Base-by-base conservation (phyloP, 768 basidiomycete genomes). In the Brasilioporus rufonigricans region DNA sequence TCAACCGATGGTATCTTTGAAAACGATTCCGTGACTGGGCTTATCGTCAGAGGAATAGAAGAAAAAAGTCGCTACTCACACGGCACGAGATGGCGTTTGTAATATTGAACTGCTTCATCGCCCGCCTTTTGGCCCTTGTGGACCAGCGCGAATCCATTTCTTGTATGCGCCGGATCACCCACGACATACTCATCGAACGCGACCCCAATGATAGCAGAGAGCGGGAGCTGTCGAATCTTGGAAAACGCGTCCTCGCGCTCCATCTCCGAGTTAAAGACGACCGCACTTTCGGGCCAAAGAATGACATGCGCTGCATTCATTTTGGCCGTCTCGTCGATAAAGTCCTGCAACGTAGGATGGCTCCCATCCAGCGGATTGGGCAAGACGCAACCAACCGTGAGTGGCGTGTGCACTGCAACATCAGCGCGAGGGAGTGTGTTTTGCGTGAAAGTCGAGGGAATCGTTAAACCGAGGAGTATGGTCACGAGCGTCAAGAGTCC, bases 11-110 rank as follows among this genome's bases (percentile, higher is more conserved):
- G 79, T 33, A 80, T 74, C 52, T 88, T 68, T 0, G 80, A 79
- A 61, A 82, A 91, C 0, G 90, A 91, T 72, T 93, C 91, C 2
- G 85, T 87, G 53, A 92, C 91, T 93, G n/a, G n/a, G n/a, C 48
- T 23, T 48, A 2, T 48, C 7, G 31, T 64, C 39, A 56, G 46
- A 35, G 1, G 8, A 1, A 29, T 36, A 48, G 38, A 18, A 18
- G 33, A 47, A 23, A 40, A 14, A 6, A 13, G 18, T 26, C 18
- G 31, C 31, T 33, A 77, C 87, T 64, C 66, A 92, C 91, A 74
- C 5, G 91, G 91, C 4, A 93, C 91, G 0, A 93, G 79, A 57
- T 85, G 77, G 8, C 84, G 80, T 61, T 93, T 93, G 69, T 86
- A 87, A 61, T 91, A 93, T 5, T 81, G 73, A 1, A 84, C 57